Percentiles rank a stretch among this genome's conserved stretches.
Conservation (phyloP, 2,329 filamentous ascomycete species). For the Hortaea sp. region DNA sequence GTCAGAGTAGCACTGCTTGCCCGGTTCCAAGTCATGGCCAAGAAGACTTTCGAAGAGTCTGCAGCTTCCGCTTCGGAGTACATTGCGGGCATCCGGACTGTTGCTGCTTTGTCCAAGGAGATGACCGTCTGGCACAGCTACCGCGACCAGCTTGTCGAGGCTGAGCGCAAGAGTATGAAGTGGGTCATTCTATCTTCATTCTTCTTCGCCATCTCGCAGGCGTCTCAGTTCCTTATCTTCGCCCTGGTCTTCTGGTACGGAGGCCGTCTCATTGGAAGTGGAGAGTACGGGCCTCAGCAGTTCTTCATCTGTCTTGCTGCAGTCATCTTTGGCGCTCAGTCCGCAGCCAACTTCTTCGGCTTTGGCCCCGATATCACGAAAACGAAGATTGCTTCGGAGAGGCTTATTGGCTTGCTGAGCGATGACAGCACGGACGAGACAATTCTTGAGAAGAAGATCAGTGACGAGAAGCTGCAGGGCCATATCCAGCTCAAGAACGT, state of each 20-base stretch:
- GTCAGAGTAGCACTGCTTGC: conserved; percentile 13
- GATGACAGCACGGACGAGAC: conserved; percentile 24
- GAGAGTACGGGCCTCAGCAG: conserved; percentile 24
- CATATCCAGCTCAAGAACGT: conserved; percentile 17
- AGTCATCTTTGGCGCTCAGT: conserved; percentile 56
- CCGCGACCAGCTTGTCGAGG: conserved; percentile 11
- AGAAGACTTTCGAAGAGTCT: conserved; percentile 15
- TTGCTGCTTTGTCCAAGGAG: conserved; percentile 20
- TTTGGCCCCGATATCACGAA: conserved; percentile 36
- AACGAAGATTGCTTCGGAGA: conserved; percentile 16
- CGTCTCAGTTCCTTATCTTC: conserved; percentile 14
- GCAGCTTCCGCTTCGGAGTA: conserved; percentile 13
- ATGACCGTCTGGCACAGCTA: conserved; percentile 14
- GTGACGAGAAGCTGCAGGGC: conserved; percentile 7
- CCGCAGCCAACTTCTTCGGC: conserved; percentile 55
- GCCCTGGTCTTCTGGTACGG: conserved; percentile 22
- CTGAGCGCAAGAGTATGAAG: conserved; percentile 12
- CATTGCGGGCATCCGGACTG: conserved; percentile 15
- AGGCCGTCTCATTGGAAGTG: conserved; percentile 13
- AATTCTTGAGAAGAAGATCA: conserved; percentile 2
- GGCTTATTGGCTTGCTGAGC: conserved; percentile 33
- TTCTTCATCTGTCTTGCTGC: conserved; percentile 51
- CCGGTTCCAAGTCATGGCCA: conserved; percentile 27
- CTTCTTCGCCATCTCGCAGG: conserved; percentile 16
- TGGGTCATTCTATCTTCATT: conserved; percentile 10